Evolutionary conservation across 495 filamentous ascomycete species (phyloP).

Genomic region (Penicillium simplicissimum): DNA sequence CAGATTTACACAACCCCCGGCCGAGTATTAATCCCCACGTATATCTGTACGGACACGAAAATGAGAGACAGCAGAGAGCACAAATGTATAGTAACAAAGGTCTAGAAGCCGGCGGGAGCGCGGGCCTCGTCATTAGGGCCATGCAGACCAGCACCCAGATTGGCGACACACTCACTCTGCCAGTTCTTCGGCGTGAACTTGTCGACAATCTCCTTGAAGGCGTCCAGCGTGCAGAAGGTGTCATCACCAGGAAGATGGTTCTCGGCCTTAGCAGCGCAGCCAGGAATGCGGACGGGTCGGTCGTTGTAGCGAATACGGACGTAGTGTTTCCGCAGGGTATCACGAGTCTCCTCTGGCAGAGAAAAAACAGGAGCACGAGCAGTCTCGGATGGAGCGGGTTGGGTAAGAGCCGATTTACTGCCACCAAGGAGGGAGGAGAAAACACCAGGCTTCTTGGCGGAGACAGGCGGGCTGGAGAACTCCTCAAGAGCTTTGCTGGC

Average conservation of each 20-base stretch:
- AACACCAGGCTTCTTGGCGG: slow-evolving; percentile 28
- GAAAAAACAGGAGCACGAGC: slow-evolving; percentile 36
- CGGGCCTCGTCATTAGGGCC: slow-evolving; percentile 40
- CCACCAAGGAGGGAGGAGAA: slow-evolving; percentile 37
- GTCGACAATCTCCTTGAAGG: slow-evolving; percentile 91
- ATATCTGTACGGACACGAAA: slow-evolving; percentile 9
- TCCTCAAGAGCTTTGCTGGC: slow-evolving; percentile 25
- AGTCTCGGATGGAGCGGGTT: slow-evolving; percentile 30
- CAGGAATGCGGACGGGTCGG: slow-evolving; percentile 72
- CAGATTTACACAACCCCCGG: slow-evolving; percentile 1
- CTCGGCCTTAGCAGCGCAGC: slow-evolving; percentile 66
- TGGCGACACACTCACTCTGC: slow-evolving; percentile 70
- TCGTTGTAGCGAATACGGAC: slow-evolving; percentile 97
- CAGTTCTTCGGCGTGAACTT: slow-evolving; percentile 83
- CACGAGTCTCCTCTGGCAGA: slow-evolving; percentile 35
- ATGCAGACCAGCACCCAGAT: slow-evolving; percentile 54
- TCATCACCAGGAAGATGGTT: slow-evolving; percentile 90
- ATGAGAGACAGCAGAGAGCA: not conserved
- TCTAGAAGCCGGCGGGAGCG: slow-evolving; percentile 41
- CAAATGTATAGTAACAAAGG: slow-evolving; percentile 5
- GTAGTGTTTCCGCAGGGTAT: slow-evolving; percentile 69
- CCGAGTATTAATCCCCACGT: slow-evolving; percentile 6
- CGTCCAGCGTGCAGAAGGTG: slow-evolving; percentile 85
- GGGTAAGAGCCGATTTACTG: slow-evolving; percentile 20
- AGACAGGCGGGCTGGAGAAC: slow-evolving; percentile 28